Evolutionary conservation across 805 yeast genomes (phyloP), one percentile per base, ranked within the genome.

Genomic region (Candida wancherniae): DNA sequence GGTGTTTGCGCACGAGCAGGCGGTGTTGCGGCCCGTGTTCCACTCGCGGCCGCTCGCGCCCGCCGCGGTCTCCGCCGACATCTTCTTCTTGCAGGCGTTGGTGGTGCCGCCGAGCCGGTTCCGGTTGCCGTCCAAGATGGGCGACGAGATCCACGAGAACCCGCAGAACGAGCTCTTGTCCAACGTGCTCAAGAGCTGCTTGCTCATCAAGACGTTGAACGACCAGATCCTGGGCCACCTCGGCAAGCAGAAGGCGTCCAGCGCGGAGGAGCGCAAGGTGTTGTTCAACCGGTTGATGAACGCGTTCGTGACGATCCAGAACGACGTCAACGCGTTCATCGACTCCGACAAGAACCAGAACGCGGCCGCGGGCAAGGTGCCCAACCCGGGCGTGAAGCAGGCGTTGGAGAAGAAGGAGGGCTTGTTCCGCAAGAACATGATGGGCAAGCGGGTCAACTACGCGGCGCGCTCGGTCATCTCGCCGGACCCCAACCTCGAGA

Each of bases 381-480:
- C 96, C 15, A 73, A 76, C 22, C 99, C 99, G 2, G 99, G 99
- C 67, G 77, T 92, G 51, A 92, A 92, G 58, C 98, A 92, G 69
- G 94, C 95, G 8, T 70, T 92, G 53, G 99, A 92, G 62, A 90
- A 92, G 78, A 92, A 92, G 58, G 99, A 92, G 63, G 99, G 99
- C 57, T 70, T 90, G 44, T 92, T 92, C 71, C 78, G 99, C 69
- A 92, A 90, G 58, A 95, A 92, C 55, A 92, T 92, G 98, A 92
- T 92, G 99, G 99, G 99, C 57, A 92, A 92, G 71, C 87, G 99
- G 70, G 99, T 92, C 38, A 94, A 92, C 59, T 90, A 85, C 53
- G 96, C 97, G 32, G 98, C 98, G 30, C 86, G 99, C 65, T 90
- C 98, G 7, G 99, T 92, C 50, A 92, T 92, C 63, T 88, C 97